A percentile compares a stretch with the other conserved stretches of the same genome.
Conservation (phyloP, 2,329 filamentous ascomycete species). For the Monosporascus sp. region DNA sequence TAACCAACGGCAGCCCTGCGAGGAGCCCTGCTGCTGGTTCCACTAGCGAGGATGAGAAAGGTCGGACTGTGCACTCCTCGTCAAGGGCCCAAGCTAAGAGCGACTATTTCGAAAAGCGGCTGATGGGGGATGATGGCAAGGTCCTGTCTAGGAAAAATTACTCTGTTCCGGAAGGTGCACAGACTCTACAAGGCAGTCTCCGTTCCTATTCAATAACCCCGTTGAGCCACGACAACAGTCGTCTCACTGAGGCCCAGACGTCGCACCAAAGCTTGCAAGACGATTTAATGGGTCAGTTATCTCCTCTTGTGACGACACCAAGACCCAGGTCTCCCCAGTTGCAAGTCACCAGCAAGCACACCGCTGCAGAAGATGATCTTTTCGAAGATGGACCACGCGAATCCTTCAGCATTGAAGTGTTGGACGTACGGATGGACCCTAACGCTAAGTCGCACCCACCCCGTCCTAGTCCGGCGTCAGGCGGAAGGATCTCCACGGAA, state of each 20-base stretch:
- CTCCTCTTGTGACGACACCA: constrained; percentile 28
- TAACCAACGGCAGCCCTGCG: constrained; percentile 55
- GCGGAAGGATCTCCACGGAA: constrained; percentile 14
- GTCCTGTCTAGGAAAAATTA: not conserved
- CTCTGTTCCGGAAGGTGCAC: not conserved
- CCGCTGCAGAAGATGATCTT: constrained; percentile 41
- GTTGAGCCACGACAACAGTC: not conserved
- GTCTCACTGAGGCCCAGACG: not conserved
- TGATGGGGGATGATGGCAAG: not conserved
- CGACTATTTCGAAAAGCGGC: constrained; percentile 10
- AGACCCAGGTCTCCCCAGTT: constrained; percentile 26
- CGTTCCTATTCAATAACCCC: not conserved
- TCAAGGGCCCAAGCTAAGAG: not conserved
- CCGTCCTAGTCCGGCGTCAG: constrained; percentile 10
- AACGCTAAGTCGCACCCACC: constrained; percentile 34
- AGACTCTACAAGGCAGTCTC: not conserved
- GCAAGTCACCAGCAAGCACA: constrained; percentile 42
- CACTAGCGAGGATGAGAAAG: constrained; percentile 1
- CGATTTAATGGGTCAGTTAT: no score
- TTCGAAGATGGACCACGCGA: constrained; percentile 37
- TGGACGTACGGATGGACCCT: constrained; percentile 30
- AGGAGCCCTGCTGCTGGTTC: constrained; percentile 30
- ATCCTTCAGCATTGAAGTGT: constrained; percentile 14
- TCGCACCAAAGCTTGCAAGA: no score
- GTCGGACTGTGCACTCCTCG: not conserved